A percentile compares a stretch with the other conserved stretches of the same genome.
Conservation (phyloP, 257 asterid species). For the Solanum chiquidenum region DNA sequence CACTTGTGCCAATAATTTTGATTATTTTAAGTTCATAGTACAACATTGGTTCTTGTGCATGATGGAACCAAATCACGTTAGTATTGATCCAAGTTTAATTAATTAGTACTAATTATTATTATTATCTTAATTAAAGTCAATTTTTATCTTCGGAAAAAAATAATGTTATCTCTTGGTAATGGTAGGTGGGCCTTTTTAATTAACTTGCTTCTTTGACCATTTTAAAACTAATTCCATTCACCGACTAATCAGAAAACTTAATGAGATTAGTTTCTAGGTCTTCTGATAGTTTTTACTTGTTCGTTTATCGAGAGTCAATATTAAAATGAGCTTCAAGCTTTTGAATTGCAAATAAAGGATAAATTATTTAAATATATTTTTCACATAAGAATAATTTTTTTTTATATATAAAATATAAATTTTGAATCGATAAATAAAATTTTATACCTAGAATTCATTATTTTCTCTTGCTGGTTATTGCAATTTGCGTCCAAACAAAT, state of each 20-base stretch:
- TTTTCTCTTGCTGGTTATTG: not conserved
- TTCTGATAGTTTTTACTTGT: too few species aligned
- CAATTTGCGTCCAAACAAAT: too few species aligned
- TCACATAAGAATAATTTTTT: too few species aligned
- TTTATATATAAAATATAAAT: too few species aligned
- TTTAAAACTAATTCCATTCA: not conserved
- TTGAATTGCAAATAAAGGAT: too few species aligned
- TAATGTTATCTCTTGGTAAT: not conserved
- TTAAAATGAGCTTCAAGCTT: too few species aligned
- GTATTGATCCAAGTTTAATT: not conserved
- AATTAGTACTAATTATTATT: not conserved
- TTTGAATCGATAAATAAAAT: too few species aligned
- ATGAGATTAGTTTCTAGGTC: not conserved
- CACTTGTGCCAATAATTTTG: not conserved
- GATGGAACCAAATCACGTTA: conserved; percentile 7
- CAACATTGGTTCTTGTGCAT: not conserved
- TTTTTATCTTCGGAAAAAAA: not conserved
- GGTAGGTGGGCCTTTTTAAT: not conserved
- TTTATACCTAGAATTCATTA: too few species aligned
- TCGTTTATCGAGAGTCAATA: too few species aligned
- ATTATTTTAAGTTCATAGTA: not conserved
- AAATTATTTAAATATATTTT: too few species aligned
- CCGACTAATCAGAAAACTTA: not conserved
- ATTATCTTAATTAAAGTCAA: conserved; percentile 2
- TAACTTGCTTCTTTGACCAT: not conserved